These are phyloP conservation scores for Climacium dendroides DNA, from an alignment of 225 moss, liverwort and hornwort genomes.

Conservation along the genomic window DNA sequence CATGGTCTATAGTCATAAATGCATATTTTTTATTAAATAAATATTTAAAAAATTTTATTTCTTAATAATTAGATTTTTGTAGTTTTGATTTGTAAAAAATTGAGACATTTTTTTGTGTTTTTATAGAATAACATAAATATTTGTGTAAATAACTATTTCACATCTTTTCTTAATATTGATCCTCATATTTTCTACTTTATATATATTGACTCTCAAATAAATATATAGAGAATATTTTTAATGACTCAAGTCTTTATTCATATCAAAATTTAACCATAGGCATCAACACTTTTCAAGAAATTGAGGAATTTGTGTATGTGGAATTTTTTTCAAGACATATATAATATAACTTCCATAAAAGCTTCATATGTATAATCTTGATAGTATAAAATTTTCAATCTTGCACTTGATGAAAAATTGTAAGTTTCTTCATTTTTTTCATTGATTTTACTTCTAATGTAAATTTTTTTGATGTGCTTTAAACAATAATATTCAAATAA, in stretches of 20 bases:
- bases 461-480: no score
- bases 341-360: background rate
- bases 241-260: background rate
- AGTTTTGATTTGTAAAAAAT: background rate
- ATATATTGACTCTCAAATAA: background rate
- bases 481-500: background rate
- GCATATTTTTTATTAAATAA: fast-evolving
- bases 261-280: background rate
- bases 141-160: no score
- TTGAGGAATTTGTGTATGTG: no score
- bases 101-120: background rate
- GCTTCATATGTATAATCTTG: background rate
- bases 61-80: no score
- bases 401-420: background rate
- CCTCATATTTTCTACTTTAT: background rate
- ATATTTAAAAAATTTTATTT: background rate
- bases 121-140: no score
- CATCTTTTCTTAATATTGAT: background rate
- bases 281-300: background rate
- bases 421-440: background rate
- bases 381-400: background rate
- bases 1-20: background rate
- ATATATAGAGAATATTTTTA: no score
- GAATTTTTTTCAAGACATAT: background rate
- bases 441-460: background rate